Base-by-base conservation (phyloP, 2,329 filamentous ascomycete genomes). In the Macroventuria anomochaeta region DNA sequence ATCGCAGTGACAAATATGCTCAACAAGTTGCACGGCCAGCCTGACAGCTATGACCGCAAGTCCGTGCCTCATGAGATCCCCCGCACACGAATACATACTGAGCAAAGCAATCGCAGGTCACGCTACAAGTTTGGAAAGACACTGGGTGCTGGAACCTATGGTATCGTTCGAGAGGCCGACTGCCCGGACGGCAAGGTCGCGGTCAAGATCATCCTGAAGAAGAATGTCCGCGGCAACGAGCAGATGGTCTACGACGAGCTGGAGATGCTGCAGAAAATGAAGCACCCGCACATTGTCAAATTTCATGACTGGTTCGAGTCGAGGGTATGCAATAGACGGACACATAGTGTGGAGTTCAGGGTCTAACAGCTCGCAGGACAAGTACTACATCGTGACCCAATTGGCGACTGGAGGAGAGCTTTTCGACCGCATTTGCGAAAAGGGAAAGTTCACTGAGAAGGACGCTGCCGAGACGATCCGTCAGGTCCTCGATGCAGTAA, bases 251-350 rank as follows among this genome's bases (percentile, higher is more conserved):
- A 96, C 75, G 95, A 99, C 75, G 95, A 99, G 80, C 83, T 99
- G 68, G 85, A 92, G 64, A 92, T 99, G 86, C 84, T 99, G 61
- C 92, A 97, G 78, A 85, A 86, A 54, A 85, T 99, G 72, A 85
- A 92, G 72, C 95, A 99, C 75, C 90, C 91, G 46, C 91, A 97
- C 77, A 99, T 99, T 74, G 95, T 99, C 78, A 88, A 88, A 65
- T 99, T 99, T 73, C 89, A 95, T 65, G 95, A 99, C 76, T 99
- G 95, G 93, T 99, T 99, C 73, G 95, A 99, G 79, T 97, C 93
- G 51, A 90, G 92, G 79, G 92, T 96, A 79, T 64, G 87, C 62
- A 32, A 10, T 36, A 6, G 11, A 28, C 26, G 7, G 12, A 10
- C 7, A 21, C 20, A 32, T 13, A 11, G 13, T 34, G 28, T 36